A percentile compares a stretch with the other conserved stretches of the same genome.
These are phyloP conservation scores for Cryphonectria radicalis DNA, from an alignment of 2,329 filamentous ascomycete species.

Conservation along the genomic window DNA sequence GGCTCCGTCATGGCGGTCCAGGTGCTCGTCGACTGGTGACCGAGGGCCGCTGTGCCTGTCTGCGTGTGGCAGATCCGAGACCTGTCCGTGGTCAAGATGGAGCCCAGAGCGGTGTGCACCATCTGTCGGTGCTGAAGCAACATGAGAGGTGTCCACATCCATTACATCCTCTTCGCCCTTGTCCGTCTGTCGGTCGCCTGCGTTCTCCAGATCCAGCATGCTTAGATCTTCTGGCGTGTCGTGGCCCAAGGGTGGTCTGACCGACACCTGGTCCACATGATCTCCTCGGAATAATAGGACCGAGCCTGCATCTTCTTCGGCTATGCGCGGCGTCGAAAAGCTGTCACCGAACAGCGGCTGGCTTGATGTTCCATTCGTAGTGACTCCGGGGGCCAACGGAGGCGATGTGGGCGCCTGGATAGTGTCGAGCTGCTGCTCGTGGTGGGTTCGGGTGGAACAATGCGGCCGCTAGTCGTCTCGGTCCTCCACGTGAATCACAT, in stretches of 20 bases:
- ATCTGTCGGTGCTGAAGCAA: background rate
- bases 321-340: background rate
- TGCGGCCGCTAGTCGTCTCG: conserved; percentile 9
- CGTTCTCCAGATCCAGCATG: background rate
- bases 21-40: background rate
- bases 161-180: background rate
- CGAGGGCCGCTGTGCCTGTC: background rate
- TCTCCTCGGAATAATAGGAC: background rate
- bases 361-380: background rate
- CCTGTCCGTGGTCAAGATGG: background rate
- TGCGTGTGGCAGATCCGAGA: background rate
- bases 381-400: background rate
- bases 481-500: conserved; percentile 20
- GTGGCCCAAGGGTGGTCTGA: background rate
- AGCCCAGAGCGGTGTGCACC: background rate
- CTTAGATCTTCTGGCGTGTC: background rate
- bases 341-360: background rate
- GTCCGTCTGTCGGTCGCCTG: background rate
- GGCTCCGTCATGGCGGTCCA: background rate
- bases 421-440: too few relatives aligned
- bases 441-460: background rate
- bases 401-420: background rate
- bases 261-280: background rate
- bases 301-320: background rate
- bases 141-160: background rate